Evolutionary conservation across 2,329 filamentous ascomycete genomes (phyloP).

Genomic region (Alternaria ethzedia): DNA sequence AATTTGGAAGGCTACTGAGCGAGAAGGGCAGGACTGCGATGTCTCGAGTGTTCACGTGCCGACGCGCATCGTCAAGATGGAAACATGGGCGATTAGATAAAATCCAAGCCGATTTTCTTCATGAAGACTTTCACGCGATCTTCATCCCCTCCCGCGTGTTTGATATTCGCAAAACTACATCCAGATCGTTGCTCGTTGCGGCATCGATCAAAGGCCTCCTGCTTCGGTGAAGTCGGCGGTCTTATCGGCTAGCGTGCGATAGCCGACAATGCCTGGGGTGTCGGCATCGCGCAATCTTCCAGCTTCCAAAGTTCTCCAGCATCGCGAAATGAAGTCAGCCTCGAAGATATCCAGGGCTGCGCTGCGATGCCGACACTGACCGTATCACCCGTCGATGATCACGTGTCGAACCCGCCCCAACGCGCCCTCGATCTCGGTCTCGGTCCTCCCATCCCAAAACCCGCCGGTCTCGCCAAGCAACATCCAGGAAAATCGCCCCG

Average conservation of each 20-base stretch:
- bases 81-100: rapidly evolving
- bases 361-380: background rate
- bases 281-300: background rate
- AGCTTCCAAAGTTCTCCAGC: background rate
- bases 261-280: background rate
- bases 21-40: rapidly evolving
- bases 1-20: background rate
- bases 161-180: background rate
- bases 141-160: background rate
- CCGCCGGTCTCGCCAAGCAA: background rate
- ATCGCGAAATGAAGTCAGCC: background rate
- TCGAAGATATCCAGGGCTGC: background rate
- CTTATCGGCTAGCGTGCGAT: background rate
- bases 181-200: background rate
- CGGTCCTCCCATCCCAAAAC: background rate
- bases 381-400: background rate
- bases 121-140: background rate
- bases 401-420: background rate
- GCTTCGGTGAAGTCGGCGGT: background rate
- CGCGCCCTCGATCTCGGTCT: background rate
- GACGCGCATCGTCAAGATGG: rapidly evolving
- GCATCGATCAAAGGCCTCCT: background rate
- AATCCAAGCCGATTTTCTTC: background rate
- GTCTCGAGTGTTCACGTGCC: background rate
- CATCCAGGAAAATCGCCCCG: background rate